Evolutionary conservation across 2,329 filamentous ascomycete species (phyloP).

Genomic region (Cryphonectria naterciae): DNA sequence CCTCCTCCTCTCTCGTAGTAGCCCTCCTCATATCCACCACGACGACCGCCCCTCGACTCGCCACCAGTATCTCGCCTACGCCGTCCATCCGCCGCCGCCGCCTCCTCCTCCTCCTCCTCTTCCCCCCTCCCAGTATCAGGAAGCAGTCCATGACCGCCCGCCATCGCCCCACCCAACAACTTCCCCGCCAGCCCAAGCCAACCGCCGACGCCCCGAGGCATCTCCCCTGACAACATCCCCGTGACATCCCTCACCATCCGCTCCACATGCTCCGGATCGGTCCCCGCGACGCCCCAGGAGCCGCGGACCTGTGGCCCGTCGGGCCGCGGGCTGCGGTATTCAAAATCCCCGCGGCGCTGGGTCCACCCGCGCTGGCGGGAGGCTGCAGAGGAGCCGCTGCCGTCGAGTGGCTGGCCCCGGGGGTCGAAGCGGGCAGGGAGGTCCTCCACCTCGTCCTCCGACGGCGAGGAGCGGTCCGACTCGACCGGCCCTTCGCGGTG

Average conservation of each 20-base stretch:
- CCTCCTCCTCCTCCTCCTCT: neutral
- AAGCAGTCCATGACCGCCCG: conserved; percentile 32
- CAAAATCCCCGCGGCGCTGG: conserved; percentile 48
- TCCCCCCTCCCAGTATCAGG: conserved; percentile 8
- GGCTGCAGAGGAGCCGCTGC: conserved; percentile 5
- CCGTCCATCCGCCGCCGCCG: neutral
- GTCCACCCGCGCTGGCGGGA: conserved; percentile 35
- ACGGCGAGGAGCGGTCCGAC: conserved; percentile 36
- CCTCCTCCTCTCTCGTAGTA: neutral
- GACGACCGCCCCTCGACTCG: neutral
- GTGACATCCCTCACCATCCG: conserved; percentile 39
- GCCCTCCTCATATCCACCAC: too few species aligned
- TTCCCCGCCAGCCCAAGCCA: conserved; percentile 38
- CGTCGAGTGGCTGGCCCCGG: conserved; percentile 46
- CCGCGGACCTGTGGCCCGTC: conserved; percentile 39
- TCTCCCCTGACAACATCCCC: conserved; percentile 37
- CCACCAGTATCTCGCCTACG: conserved; percentile 12
- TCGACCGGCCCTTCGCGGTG: conserved; percentile 32
- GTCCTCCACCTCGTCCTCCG: conserved; percentile 46
- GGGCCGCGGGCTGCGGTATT: conserved; percentile 36
- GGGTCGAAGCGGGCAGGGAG: conserved; percentile 54
- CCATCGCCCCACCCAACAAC: conserved; percentile 34
- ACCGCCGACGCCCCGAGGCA: conserved; percentile 29
- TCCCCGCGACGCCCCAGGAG: conserved; percentile 50
- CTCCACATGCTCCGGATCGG: conserved; percentile 48